A percentile compares a stretch with the other conserved stretches of the same genome.
These are phyloP conservation scores for Pelargonium hybrid DNA, from an alignment of 441 rosid species.

Conservation along the genomic window DNA sequence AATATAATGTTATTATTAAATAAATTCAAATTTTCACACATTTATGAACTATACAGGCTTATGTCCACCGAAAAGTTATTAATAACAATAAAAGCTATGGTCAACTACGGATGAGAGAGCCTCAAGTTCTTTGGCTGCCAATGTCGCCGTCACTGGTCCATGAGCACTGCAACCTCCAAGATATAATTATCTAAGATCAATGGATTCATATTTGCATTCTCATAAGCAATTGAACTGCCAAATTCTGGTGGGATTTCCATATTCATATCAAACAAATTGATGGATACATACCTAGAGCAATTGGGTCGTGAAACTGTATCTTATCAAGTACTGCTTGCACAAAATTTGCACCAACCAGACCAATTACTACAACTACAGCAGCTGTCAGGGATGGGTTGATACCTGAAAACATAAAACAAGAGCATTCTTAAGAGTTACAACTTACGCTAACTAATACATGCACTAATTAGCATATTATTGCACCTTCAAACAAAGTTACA, in stretches of 20 bases:
- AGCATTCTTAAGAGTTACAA: background rate
- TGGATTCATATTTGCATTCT: background rate
- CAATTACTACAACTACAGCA: conserved; percentile 84
- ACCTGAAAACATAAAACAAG: conserved; percentile 32
- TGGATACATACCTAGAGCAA: conserved; percentile 53
- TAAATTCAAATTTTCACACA: no score
- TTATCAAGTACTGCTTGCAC: conserved; percentile 74
- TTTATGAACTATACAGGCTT: no score
- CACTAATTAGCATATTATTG: background rate
- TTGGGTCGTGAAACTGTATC: conserved; percentile 61
- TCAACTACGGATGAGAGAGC: conserved; percentile 96
- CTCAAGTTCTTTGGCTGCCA: conserved; percentile 93
- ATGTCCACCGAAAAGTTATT: no score
- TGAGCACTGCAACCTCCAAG: conserved; percentile 50
- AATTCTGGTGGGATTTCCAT: background rate
- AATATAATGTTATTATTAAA: no score
- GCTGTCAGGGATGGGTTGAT: conserved; percentile 86
- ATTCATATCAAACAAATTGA: background rate
- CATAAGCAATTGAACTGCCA: background rate
- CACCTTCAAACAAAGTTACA: conserved; percentile 85
- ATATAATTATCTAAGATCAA: background rate
- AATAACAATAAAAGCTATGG: no score
- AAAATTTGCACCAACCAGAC: conserved; percentile 82
- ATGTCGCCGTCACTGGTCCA: conserved; percentile 92
- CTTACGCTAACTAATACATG: background rate